Base-by-base conservation (phyloP, 2,329 filamentous ascomycete species). In the Hypoxylon sp. region DNA sequence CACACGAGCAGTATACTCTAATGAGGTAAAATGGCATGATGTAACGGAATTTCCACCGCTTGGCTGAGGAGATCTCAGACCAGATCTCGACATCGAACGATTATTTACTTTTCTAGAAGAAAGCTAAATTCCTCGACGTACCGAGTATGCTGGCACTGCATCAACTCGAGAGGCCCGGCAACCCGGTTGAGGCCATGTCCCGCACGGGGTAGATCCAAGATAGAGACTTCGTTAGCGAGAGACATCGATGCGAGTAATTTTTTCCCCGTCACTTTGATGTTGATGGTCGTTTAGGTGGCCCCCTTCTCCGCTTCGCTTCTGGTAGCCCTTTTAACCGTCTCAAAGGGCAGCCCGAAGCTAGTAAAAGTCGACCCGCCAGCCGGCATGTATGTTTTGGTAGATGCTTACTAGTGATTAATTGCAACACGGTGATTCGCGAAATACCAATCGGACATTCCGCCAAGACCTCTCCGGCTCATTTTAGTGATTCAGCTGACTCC, bases 11-110 rank as follows among this genome's bases (percentile, higher is more conserved):
- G 34, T 21, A 52, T 51, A 56, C 36, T 2, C 50, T 57, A 43
- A 30, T 59, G 60, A 66, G 59, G 48, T 38, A 36, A 60, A 59
- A 65, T 70, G 68, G 68, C 52, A 63, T 58, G 68, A 70, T 70
- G 46, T 70, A 65, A 70, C 63, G 57, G 36, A 52, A 62, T 66
- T 48, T 68, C 34, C 52, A 66, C 66, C 62, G 51, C 56, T 68
- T 21, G 43, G 59, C n/a, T 60, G 50, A 59, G 23, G 25, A 63
- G 50, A 58, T 61, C 52, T 50, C 59, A 43, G 60, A 52, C 62
- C 49, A 65, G 56, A 61, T 61, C 65, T 55, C 11, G 19, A 46
- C 36, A 66, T 70, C 68, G 65, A 66, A 70, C 43, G 68, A 70
- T 66, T 38, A 17, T 62, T 48, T 21, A 32, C 49, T 52, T 52